A percentile compares a stretch with the other conserved stretches of the same genome.
Evolutionary conservation across 2,329 filamentous ascomycete species (phyloP).

Genomic region (Fusarium continuum): DNA sequence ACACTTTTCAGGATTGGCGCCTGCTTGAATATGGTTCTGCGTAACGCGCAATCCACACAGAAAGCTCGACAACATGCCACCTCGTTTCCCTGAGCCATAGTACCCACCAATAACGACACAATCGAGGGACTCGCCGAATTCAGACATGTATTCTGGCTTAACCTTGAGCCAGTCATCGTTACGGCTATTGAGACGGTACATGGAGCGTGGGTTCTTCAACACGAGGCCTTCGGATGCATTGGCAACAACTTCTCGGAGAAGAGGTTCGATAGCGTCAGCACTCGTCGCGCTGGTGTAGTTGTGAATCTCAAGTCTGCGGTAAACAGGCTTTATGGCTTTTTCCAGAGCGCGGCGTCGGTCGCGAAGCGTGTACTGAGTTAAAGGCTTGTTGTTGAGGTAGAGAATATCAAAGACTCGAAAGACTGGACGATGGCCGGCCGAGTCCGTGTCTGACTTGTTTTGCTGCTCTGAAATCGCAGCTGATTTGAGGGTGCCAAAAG

Average conservation of each 20-base stretch:
- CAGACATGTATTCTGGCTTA: constrained; percentile 97
- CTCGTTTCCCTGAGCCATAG: constrained; percentile 86
- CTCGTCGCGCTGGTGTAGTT: constrained; percentile 71
- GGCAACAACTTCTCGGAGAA: constrained; percentile 83
- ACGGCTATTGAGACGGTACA: constrained; percentile 86
- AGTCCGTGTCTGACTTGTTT: constrained; percentile 64
- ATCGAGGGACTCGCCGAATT: constrained; percentile 93
- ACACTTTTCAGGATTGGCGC: constrained; percentile 75
- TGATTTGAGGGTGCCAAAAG: constrained; percentile 93
- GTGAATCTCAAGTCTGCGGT: constrained; percentile 85
- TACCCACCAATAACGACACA: constrained; percentile 91
- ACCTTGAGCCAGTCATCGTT: constrained; percentile 99
- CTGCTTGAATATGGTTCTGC: constrained; percentile 69
- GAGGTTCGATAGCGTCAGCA: constrained; percentile 78
- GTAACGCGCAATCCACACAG: constrained; percentile 87
- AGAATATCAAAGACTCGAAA: constrained; percentile 92
- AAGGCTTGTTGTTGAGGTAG: constrained; percentile 80
- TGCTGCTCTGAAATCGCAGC: constrained; percentile 83
- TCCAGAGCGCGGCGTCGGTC: constrained; percentile 82
- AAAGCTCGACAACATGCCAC: constrained; percentile 84
- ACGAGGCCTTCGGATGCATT: constrained; percentile 91
- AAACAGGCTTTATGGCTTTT: constrained; percentile 72
- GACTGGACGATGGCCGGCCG: constrained; percentile 68
- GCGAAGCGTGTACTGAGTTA: constrained; percentile 84
- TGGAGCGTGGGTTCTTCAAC: constrained; percentile 89